Conservation (phyloP, 352 stramenopile genomes). For the Phytophthora ramorum region DNA sequence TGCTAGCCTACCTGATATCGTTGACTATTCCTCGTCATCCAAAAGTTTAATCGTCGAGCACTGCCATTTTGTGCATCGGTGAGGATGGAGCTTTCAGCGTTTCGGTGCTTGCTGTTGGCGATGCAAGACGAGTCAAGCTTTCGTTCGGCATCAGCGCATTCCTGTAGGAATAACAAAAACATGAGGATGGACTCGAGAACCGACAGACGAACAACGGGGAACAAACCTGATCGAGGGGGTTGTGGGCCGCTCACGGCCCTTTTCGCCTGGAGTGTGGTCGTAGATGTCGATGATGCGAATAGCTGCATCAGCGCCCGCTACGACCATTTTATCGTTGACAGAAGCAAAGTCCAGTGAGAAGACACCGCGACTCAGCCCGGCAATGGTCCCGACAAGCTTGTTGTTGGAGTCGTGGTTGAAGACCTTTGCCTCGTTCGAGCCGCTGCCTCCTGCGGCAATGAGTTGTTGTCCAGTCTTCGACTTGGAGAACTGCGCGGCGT, state of each 20-base stretch:
- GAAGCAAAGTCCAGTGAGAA: conserved; percentile 89
- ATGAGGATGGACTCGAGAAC: neutral
- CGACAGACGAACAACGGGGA: neutral
- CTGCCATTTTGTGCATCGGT: conserved; percentile 54
- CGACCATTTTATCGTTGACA: conserved; percentile 81
- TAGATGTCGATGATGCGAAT: conserved; percentile 93
- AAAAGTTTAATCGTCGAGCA: conserved; percentile 37
- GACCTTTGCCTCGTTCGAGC: conserved; percentile 92
- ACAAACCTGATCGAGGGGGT: conserved; percentile 74
- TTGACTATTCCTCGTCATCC: neutral
- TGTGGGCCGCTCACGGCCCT: conserved; percentile 70
- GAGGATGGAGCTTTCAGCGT: conserved; percentile 53
- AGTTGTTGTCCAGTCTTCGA: conserved; percentile 61
- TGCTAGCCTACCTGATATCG: neutral
- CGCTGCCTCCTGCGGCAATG: conserved; percentile 87
- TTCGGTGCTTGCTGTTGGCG: conserved; percentile 32
- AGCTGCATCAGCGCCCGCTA: conserved; percentile 83
- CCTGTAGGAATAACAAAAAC: conserved; percentile 16
- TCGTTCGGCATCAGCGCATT: conserved; percentile 64
- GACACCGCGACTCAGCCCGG: conserved; percentile 80
- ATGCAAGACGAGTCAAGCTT: conserved; percentile 37
- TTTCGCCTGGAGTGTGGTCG: conserved; percentile 74
- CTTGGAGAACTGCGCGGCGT: conserved; percentile 89
- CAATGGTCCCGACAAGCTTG: conserved; percentile 86
- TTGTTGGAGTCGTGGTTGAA: conserved; percentile 84